Percentiles rank a stretch among this genome's conserved stretches.
Conservation (phyloP, 2,329 filamentous ascomycete genomes). For the Emmonsia crescens region DNA sequence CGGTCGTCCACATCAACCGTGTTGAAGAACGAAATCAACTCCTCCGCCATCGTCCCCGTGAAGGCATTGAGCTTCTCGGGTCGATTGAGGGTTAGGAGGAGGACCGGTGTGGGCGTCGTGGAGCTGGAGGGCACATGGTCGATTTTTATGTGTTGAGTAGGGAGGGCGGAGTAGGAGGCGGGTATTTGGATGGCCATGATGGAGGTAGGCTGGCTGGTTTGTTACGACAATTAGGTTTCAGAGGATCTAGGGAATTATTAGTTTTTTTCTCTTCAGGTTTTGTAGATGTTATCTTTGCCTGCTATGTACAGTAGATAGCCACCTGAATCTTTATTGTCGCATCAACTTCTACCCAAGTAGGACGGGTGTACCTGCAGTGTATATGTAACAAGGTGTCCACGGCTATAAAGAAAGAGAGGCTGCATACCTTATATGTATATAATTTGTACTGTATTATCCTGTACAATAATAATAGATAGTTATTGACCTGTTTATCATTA, state of each 20-base stretch:
- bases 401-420: neutral
- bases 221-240: neutral
- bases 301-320: too few species aligned
- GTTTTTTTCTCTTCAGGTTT: neutral
- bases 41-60: slow-evolving; percentile 40
- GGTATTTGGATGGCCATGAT: slow-evolving; percentile 1
- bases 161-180: slow-evolving; percentile 23
- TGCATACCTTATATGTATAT: neutral
- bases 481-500: neutral
- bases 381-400: neutral
- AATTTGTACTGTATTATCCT: neutral
- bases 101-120: slow-evolving; percentile 37
- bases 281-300: neutral
- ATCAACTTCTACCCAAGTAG: too few species aligned
- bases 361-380: neutral
- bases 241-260: neutral
- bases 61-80: slow-evolving; percentile 50
- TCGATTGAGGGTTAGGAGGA: slow-evolving; percentile 43
- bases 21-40: slow-evolving; percentile 33
- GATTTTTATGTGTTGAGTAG: slow-evolving; percentile 25
- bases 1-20: slow-evolving; percentile 45
- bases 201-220: neutral
- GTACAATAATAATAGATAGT: neutral
- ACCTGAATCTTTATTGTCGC: too few species aligned
- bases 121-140: slow-evolving; percentile 36